phyloP scores from a whole-genome alignment of 2,329 filamentous ascomycete species.

The Ophiostoma novo-ulmi region DNA sequence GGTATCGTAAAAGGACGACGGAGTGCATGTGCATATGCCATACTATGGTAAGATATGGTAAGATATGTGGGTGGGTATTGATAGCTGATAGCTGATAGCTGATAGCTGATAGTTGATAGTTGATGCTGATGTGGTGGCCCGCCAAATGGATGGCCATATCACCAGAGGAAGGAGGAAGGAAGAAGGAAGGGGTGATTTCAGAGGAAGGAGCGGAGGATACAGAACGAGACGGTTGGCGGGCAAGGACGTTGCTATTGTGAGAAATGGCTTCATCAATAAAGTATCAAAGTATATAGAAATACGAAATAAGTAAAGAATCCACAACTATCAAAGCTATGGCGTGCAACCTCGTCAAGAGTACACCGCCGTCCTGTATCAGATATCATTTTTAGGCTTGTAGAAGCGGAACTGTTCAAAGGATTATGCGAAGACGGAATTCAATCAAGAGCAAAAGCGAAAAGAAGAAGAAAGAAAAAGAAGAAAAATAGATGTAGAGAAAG shows the following conservation, averaged over 20 bases:
- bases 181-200: neutral
- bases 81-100: neutral
- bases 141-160: slow-evolving; percentile 14
- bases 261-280: neutral
- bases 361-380: neutral
- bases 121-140: slow-evolving; percentile 4
- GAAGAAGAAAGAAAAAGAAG: neutral
- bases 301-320: neutral
- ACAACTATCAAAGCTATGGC: neutral
- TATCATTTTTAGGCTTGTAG: neutral
- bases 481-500: neutral
- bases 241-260: neutral
- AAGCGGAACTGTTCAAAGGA: too few relatives aligned
- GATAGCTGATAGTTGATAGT: neutral
- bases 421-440: too few relatives aligned
- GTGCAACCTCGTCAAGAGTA: neutral
- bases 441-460: neutral
- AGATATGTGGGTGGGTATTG: neutral
- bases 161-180: neutral
- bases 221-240: neutral
- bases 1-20: neutral
- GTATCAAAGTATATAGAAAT: too few relatives aligned
- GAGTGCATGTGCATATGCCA: neutral
- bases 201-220: neutral
- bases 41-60: neutral